Evolutionary conservation across 148 eudicot genomes (phyloP).

Genomic region (Bassia scoparia): DNA sequence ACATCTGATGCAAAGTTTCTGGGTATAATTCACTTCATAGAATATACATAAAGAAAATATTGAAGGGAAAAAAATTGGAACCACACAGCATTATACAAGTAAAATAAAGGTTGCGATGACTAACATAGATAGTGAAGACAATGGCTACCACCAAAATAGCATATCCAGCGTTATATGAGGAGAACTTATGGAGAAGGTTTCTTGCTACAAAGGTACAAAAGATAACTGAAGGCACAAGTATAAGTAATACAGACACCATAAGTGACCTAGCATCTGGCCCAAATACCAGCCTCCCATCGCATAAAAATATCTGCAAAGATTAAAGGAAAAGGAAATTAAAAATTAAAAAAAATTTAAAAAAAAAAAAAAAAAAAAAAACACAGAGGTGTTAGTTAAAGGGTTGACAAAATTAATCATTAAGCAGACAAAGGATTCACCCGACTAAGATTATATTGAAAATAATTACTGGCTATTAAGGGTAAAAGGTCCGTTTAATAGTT

Average conservation of each 20-base stretch:
- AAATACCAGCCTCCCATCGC: constrained; percentile 61
- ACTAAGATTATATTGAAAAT: not conserved
- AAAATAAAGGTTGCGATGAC: constrained; percentile 28
- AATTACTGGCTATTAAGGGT: not conserved
- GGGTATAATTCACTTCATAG: not conserved
- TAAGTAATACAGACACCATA: constrained; percentile 47
- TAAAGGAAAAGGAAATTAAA: too few species aligned
- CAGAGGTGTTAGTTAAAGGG: not conserved
- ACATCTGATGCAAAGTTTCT: not conserved
- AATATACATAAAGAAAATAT: not conserved
- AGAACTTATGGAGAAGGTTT: constrained; percentile 47
- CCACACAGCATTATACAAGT: not conserved
- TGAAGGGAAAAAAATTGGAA: not conserved
- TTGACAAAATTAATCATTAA: not conserved
- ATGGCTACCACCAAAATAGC: constrained; percentile 49
- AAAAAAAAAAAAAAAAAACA: constrained; percentile 9
- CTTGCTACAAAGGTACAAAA: constrained; percentile 59
- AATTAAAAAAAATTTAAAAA: too few species aligned
- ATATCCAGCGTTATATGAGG: constrained; percentile 57
- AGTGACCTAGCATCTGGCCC: constrained; percentile 78
- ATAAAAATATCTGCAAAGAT: constrained; percentile 62
- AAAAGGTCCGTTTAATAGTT: not conserved
- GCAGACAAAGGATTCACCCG: not conserved
- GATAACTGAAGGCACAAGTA: constrained; percentile 50
- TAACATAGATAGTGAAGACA: constrained; percentile 54